Base-by-base conservation (phyloP, 441 rosid genomes). In the Kokia cookei region DNA sequence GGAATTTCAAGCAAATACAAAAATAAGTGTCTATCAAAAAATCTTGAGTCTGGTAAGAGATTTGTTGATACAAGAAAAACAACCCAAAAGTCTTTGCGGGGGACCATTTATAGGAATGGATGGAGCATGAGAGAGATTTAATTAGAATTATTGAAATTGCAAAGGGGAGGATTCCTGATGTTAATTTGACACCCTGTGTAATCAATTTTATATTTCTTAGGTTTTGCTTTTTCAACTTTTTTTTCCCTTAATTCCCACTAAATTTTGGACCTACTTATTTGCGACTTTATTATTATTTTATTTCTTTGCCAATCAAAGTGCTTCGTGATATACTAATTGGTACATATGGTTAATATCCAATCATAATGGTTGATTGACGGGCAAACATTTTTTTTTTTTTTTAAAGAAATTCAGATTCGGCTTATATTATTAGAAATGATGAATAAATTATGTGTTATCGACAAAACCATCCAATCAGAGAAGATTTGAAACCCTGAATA, bases 151-250 rank as follows among this genome's bases (percentile, higher is more conserved):
- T 58, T 58, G 64, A 59, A 59, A 59, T 59, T 59, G 37, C 3
- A 27, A 14, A 45, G 70, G 54, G 55, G 70, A 45, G 37, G 55
- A 24, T 65, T 65, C 22, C 5, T 65, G n/a, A 67, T 77, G 80
- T 50, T 42, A 27, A 73, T 67, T 35, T 48, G 26, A 64, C 13
- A 65, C 61, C 67, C 29, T 15, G 29, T 71, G 10, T 22, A 76
- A 26, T 37, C 61, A 22, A 22, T 7, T 57, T 22, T 57, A 9
- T n/a, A 3, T 32, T 2, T 32, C 22, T 19, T 19, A 19, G 22
- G 22, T 19, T 19, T 19, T 19, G 22, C 22, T 14, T 35, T n/a
- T n/a, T 8, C 10, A 7, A 29, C 26, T 63, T 63, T 3, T 37
- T n/a, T 19, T 19, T 19, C 43, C 43, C 17, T 64, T 42, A 64